Percentiles rank a stretch among this genome's conserved stretches.
Conservation (phyloP, 192 early-diverging fungal genomes). For the Piromyces sp. region DNA sequence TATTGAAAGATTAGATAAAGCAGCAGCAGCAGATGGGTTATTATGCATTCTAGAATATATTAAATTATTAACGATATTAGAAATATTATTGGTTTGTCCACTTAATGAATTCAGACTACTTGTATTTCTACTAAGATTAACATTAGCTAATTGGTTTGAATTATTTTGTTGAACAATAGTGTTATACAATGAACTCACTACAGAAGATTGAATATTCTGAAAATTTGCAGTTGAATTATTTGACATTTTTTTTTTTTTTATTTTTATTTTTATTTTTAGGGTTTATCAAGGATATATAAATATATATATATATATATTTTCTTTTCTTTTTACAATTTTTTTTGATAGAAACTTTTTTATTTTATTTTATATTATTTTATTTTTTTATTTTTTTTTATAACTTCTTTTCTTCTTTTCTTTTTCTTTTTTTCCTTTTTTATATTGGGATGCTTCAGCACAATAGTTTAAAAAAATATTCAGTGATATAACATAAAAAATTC, state of each 20-base stretch:
- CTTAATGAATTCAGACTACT: background rate
- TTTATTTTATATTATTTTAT: no score
- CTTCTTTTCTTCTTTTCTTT: no score
- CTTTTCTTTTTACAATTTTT: no score
- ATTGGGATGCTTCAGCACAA: no score
- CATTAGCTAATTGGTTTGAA: background rate
- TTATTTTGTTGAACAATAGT: background rate
- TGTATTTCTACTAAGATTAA: background rate
- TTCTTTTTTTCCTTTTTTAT: no score
- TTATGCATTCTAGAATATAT: background rate
- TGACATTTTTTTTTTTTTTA: background rate
- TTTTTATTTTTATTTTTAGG: no score
- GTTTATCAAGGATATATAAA: no score
- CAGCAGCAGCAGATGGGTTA: background rate
- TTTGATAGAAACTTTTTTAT: no score
- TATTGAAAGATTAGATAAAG: background rate
- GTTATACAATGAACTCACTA: background rate
- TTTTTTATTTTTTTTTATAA: no score
- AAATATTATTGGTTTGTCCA: background rate
- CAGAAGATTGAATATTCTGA: background rate
- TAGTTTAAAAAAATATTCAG: no score
- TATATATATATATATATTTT: no score
- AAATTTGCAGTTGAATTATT: background rate
- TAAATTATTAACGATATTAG: background rate
- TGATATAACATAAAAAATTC: no score